Conservation (phyloP, 1,284 basidiomycete genomes). For the Xerocomus nothofagi region DNA sequence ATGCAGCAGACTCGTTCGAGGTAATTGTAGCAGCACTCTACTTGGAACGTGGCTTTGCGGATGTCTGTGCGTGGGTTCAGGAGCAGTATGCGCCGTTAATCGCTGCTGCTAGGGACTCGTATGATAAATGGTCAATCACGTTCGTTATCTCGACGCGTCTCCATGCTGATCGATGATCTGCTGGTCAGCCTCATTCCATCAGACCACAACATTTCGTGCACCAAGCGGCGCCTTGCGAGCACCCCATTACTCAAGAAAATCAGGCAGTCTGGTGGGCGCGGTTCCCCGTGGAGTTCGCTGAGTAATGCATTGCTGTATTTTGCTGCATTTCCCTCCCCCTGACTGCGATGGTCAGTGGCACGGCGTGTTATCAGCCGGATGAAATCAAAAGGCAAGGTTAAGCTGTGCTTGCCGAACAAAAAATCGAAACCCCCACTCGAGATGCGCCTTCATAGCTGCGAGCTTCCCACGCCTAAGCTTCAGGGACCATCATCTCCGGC, state of each 20-base stretch:
- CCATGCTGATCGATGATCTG: conserved; percentile 12
- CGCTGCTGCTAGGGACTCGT: conserved; percentile 24
- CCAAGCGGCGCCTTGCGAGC: conserved; percentile 18
- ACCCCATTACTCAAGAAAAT: conserved; percentile 25
- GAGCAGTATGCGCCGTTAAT: conserved; percentile 32
- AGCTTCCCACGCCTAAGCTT: conserved; percentile 4
- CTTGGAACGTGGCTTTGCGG: conserved; percentile 30
- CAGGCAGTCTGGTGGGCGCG: conserved; percentile 17
- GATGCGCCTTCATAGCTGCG: conserved; percentile 20
- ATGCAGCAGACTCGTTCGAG: conserved; percentile 33
- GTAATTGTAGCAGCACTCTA: conserved; percentile 35
- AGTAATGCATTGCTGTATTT: conserved; percentile 17
- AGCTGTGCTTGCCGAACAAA: conserved; percentile 19
- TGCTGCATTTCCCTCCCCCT: conserved; percentile 1
- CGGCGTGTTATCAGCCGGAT: conserved; percentile 29
- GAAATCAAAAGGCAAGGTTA: conserved; percentile 32
- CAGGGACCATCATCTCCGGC: conserved; percentile 5
- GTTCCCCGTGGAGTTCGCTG: conserved; percentile 17
- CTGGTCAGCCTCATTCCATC: conserved; percentile 14
- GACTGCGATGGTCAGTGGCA: conserved; percentile 26
- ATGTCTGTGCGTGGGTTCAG: conserved; percentile 31
- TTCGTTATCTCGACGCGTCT: background rate
- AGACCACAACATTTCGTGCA: conserved; percentile 1
- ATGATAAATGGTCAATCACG: conserved; percentile 17
- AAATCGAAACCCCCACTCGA: conserved; percentile 19